A percentile compares a stretch with the other conserved stretches of the same genome.
These are phyloP conservation scores for Nemania serpens DNA, from an alignment of 2,329 filamentous ascomycete species.

Conservation along the genomic window DNA sequence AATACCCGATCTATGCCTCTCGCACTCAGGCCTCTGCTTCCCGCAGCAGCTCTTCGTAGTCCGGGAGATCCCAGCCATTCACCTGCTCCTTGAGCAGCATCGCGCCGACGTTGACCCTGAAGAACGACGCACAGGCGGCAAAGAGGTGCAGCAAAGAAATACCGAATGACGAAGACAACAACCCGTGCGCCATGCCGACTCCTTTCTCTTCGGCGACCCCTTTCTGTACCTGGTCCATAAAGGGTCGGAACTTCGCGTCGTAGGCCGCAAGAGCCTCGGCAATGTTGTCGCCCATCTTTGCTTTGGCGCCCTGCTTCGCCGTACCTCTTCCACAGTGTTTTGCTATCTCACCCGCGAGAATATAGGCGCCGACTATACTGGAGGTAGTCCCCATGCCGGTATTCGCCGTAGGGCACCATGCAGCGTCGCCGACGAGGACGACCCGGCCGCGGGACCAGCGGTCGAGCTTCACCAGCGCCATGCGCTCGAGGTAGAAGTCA, in stretches of 20 bases:
- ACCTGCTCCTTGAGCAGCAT: constrained; percentile 42
- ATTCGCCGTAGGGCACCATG: constrained; percentile 48
- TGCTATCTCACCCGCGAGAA: constrained; percentile 53
- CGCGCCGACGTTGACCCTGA: constrained; percentile 44
- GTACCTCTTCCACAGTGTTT: constrained; percentile 28
- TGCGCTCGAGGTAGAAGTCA: constrained; percentile 53
- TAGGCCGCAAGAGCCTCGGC: constrained; percentile 44
- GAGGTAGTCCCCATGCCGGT: constrained; percentile 52
- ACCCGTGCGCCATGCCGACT: constrained; percentile 6
- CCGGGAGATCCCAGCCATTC: constrained; percentile 45
- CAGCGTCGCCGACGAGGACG: constrained; percentile 57
- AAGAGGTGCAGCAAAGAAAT: constrained; percentile 41
- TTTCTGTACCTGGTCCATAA: constrained; percentile 46
- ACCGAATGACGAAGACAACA: constrained; percentile 40
- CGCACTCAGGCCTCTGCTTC: not conserved
- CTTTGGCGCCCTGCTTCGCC: constrained; percentile 3
- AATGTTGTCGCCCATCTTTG: constrained; percentile 29
- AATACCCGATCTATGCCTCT: too few relatives aligned
- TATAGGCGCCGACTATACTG: constrained; percentile 50
- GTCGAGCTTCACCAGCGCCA: constrained; percentile 51
- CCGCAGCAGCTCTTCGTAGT: constrained; percentile 40
- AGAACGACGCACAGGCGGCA: constrained; percentile 38
- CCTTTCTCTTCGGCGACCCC: constrained; percentile 22
- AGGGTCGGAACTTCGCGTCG: constrained; percentile 46
- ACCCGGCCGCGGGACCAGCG: constrained; percentile 47